These are phyloP conservation scores for Mucor mucedo DNA, from an alignment of 371 early-diverging fungal genomes.

Conservation along the genomic window DNA sequence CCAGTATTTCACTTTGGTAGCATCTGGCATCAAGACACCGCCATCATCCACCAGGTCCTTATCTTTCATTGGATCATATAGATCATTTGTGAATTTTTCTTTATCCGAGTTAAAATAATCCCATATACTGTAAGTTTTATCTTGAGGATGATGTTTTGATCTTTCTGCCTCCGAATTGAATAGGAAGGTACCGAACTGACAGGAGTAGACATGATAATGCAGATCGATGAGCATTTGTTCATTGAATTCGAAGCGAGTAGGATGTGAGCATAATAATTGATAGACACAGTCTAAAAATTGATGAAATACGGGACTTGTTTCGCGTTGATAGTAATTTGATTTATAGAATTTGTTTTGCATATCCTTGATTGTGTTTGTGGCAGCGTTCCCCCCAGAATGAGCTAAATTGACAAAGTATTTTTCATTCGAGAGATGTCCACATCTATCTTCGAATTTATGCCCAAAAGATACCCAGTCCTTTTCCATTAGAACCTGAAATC, in stretches of 20 bases:
- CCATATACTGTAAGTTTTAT: slow-evolving; percentile 80
- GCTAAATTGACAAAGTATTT: slow-evolving; percentile 67
- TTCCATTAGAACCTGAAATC: slow-evolving; percentile 89
- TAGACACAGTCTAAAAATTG: slow-evolving; percentile 95
- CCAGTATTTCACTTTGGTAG: slow-evolving; percentile 75
- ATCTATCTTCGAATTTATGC: slow-evolving; percentile 92
- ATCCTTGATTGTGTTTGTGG: slow-evolving; percentile 71
- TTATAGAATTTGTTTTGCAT: slow-evolving; percentile 76
- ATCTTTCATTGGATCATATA: slow-evolving; percentile 60
- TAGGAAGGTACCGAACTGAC: slow-evolving; percentile 93
- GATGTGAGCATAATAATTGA: slow-evolving; percentile 87
- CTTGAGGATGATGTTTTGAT: slow-evolving; percentile 35
- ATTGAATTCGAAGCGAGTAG: slow-evolving; percentile 92
- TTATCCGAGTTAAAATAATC: slow-evolving; percentile 70
- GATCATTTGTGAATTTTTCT: slow-evolving; percentile 55
- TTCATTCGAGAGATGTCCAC: slow-evolving; percentile 87
- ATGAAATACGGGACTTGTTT: slow-evolving; percentile 93
- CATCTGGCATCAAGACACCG: slow-evolving; percentile 67
- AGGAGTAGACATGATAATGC: slow-evolving; percentile 84
- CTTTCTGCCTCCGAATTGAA: slow-evolving; percentile 89
- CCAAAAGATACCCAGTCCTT: slow-evolving; percentile 98
- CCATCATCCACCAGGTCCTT: slow-evolving; percentile 54
- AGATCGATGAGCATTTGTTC: slow-evolving; percentile 80
- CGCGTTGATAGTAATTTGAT: slow-evolving; percentile 64
- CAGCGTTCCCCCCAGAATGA: slow-evolving; percentile 56